Conservation (phyloP, 2,329 filamentous ascomycete species). For the Claviceps quebecensis region DNA sequence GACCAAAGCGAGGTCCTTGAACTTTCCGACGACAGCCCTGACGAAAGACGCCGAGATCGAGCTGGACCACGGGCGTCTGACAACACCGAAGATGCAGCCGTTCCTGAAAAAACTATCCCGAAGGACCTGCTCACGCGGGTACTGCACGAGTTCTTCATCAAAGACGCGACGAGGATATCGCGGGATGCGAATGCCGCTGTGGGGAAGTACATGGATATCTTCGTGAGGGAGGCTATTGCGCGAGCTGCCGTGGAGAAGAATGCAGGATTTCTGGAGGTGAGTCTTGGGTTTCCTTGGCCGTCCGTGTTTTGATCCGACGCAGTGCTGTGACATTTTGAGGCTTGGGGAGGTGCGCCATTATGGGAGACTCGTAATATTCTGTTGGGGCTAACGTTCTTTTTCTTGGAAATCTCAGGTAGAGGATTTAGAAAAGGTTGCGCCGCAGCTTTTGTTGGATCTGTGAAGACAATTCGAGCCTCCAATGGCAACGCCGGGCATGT, state of each 20-base stretch:
- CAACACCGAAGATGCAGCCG: slow-evolving; percentile 19
- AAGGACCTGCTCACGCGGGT: slow-evolving; percentile 60
- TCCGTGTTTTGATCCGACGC: not conserved
- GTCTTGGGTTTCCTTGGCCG: slow-evolving; percentile 12
- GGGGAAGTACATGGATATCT: slow-evolving; percentile 79
- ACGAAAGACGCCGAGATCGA: slow-evolving; percentile 6
- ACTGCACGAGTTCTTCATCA: slow-evolving; percentile 66
- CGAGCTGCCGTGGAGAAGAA: slow-evolving; percentile 58
- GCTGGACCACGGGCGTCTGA: slow-evolving; percentile 5
- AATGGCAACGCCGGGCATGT: not conserved
- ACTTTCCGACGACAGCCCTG: slow-evolving; percentile 16
- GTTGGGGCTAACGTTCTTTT: not conserved
- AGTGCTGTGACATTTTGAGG: too few relatives aligned
- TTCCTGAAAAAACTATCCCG: slow-evolving; percentile 43
- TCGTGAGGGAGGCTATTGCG: slow-evolving; percentile 78
- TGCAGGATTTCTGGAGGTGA: slow-evolving; percentile 60
- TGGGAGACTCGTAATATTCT: too few relatives aligned
- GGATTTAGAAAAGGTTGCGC: slow-evolving; percentile 77
- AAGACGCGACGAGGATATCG: slow-evolving; percentile 56
- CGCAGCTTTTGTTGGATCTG: slow-evolving; percentile 69
- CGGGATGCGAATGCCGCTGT: slow-evolving; percentile 65
- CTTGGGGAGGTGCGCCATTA: too few relatives aligned
- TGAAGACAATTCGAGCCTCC: not conserved
- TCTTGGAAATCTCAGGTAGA: slow-evolving; percentile 44
- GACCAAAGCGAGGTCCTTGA: slow-evolving; percentile 23